These are phyloP conservation scores for Podila verticillata DNA, from an alignment of 192 early-diverging fungal genomes.

Conservation along the genomic window DNA sequence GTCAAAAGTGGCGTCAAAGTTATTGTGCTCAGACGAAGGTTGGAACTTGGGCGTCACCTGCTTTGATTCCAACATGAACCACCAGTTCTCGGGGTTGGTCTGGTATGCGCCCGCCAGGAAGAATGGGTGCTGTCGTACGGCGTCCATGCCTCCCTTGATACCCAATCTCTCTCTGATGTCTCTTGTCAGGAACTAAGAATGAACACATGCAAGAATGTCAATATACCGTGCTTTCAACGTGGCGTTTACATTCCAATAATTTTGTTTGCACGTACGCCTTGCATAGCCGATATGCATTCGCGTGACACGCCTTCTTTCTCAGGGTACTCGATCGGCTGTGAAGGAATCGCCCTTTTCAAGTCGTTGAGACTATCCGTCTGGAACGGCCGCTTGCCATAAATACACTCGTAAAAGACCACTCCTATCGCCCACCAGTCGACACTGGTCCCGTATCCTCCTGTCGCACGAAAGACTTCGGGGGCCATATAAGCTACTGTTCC, in stretches of 20 bases:
- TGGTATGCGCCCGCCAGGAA: constrained; percentile 55
- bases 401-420: constrained; percentile 88
- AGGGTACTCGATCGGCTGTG: constrained; percentile 73
- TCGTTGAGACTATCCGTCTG: constrained; percentile 68
- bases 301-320: constrained; percentile 62
- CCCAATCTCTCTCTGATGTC: constrained; percentile 62
- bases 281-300: constrained; percentile 78
- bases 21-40: constrained; percentile 61
- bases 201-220: neutral
- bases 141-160: constrained; percentile 53
- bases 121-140: constrained; percentile 60
- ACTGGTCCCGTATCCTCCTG: constrained; percentile 75
- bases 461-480: constrained; percentile 72
- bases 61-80: constrained; percentile 57
- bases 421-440: constrained; percentile 98
- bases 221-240: neutral
- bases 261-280: constrained; percentile 57
- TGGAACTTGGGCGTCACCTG: constrained; percentile 52
- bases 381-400: constrained; percentile 79
- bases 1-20: constrained; percentile 83
- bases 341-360: constrained; percentile 71
- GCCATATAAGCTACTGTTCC: constrained; percentile 96
- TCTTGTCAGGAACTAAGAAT: constrained; percentile 61
- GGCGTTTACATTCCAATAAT: neutral
- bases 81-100: constrained; percentile 44